phyloP scores from a whole-genome alignment of 768 basidiomycete genomes.

The Tephrocybe rancida region DNA sequence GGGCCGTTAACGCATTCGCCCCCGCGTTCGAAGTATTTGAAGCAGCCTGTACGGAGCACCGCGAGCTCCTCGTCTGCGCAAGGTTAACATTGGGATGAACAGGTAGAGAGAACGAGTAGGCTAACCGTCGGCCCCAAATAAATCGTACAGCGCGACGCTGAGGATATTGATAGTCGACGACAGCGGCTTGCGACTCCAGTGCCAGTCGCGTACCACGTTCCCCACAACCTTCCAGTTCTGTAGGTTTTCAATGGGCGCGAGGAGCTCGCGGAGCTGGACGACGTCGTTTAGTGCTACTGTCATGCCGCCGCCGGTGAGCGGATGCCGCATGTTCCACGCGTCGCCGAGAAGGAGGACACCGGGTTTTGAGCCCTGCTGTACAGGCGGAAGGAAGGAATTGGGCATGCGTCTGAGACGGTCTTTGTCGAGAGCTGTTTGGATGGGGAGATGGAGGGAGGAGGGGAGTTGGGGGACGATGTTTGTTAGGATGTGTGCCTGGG shows the following conservation, averaged over 20 bases:
- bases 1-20: slow-evolving; percentile 89
- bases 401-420: slow-evolving; percentile 92
- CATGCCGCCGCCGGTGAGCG: slow-evolving; percentile 98
- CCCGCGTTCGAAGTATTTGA: slow-evolving; percentile 95
- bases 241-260: slow-evolving; percentile 47
- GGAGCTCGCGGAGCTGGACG: slow-evolving; percentile 66
- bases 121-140: slow-evolving; percentile 93
- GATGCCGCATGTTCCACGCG: slow-evolving; percentile 99
- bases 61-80: slow-evolving; percentile 57
- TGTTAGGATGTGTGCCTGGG: slow-evolving; percentile 66
- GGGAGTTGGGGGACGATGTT: slow-evolving; percentile 87
- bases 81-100: background rate
- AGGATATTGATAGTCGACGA: slow-evolving; percentile 90
- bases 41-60: slow-evolving; percentile 82
- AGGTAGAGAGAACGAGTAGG: slow-evolving; percentile 15
- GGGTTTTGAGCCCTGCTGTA: slow-evolving; percentile 68
- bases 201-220: slow-evolving; percentile 67
- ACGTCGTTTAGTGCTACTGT: slow-evolving; percentile 92
- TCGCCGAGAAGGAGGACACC: slow-evolving; percentile 90
- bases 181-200: slow-evolving; percentile 84
- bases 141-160: slow-evolving; percentile 89
- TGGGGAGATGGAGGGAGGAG: slow-evolving; percentile 60
- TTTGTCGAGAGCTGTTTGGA: slow-evolving; percentile 70
- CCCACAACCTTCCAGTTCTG: slow-evolving; percentile 55
- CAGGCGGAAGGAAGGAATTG: slow-evolving; percentile 88